These are phyloP conservation scores for Dothideomycetidae sp. DNA, from an alignment of 2,329 filamentous ascomycete species.

Conservation along the genomic window DNA sequence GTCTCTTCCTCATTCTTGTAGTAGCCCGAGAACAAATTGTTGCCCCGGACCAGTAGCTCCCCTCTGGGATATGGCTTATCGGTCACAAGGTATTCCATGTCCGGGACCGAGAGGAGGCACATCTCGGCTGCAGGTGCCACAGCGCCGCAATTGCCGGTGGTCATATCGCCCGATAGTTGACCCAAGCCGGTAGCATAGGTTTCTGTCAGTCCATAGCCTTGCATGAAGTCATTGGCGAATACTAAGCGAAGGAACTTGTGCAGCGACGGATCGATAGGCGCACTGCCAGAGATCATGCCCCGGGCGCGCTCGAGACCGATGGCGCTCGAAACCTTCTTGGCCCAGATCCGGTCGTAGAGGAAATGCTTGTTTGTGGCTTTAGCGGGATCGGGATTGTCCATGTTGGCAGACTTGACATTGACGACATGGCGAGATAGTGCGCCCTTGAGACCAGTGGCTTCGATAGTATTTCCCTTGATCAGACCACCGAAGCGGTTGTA, in stretches of 20 bases:
- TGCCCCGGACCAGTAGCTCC: constrained; percentile 11
- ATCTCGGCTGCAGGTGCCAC: constrained; percentile 8
- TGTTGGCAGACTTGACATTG: constrained; percentile 9
- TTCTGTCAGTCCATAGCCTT: constrained; percentile 12
- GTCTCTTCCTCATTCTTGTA: constrained; percentile 86
- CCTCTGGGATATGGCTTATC: constrained; percentile 11
- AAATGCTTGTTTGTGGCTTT: constrained; percentile 11
- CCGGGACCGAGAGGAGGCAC: constrained; percentile 9
- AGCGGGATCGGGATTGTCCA: constrained; percentile 28
- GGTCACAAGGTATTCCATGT: constrained; percentile 10
- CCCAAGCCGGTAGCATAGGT: constrained; percentile 9
- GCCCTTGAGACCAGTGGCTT: constrained; percentile 9
- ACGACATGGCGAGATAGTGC: constrained; percentile 7
- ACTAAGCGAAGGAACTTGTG: constrained; percentile 9
- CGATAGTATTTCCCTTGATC: constrained; percentile 8
- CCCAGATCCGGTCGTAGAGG: constrained; percentile 9
- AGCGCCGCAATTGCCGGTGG: constrained; percentile 10
- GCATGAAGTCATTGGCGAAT: constrained; percentile 8
- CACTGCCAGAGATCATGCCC: constrained; percentile 9
- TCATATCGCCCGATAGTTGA: constrained; percentile 8
- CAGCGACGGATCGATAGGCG: constrained; percentile 10
- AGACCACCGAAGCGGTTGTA: constrained; percentile 9
- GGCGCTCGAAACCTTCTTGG: constrained; percentile 7
- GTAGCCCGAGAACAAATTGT: constrained; percentile 46
- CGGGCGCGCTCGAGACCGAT: constrained; percentile 10